Evolutionary conservation across 2,329 filamentous ascomycete genomes (phyloP), one percentile per base, ranked within the genome.

Genomic region (Alternaria panax): DNA sequence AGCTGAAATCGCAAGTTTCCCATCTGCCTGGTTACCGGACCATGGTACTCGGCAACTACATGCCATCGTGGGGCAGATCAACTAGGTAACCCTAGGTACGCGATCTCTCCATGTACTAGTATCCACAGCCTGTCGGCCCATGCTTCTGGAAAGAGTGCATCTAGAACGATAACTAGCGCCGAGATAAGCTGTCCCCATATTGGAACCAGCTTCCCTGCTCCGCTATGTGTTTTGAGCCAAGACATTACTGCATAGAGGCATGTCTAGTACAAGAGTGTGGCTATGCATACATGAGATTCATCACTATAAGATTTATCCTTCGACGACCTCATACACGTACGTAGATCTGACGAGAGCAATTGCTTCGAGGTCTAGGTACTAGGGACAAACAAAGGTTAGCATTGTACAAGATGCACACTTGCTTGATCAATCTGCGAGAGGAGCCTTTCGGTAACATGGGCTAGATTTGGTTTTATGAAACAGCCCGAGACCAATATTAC

Each of bases 1-100:
- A 32, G 16, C 22, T 14, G 32, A n/a, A 24, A 27, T 20, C 6
- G 8, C 30, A 34, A 14, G 27, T 3, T 32, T n/a, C 11, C 42
- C 11, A 9, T 28, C 32, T 48, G 36, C 36, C 14, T 42, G 30
- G 43, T 28, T 22, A 18, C 30, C 8, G 43, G 42, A 30, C 22
- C 42, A 27, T 7, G 34, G 34, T n/a, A 24, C 22, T n/a, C 8
- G 18, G 36, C 20, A 25, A 22, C 28, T 48, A 27, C 36, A 58
- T 54, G 28, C 34, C 22, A 41, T 45, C n/a, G n/a, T n/a, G n/a
- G n/a, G n/a, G 27, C n/a, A 22, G 56, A 38, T 50, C 28, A 34
- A 45, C 56, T 43, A 20, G 11, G 48, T 18, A 28, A 38, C 32
- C 9, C 40, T 51, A 53, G 32, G 48, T 46, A 20, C 7, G 20